phyloP scores from a whole-genome alignment of 1,284 basidiomycete genomes.

The Ceratobasidium sp. region DNA sequence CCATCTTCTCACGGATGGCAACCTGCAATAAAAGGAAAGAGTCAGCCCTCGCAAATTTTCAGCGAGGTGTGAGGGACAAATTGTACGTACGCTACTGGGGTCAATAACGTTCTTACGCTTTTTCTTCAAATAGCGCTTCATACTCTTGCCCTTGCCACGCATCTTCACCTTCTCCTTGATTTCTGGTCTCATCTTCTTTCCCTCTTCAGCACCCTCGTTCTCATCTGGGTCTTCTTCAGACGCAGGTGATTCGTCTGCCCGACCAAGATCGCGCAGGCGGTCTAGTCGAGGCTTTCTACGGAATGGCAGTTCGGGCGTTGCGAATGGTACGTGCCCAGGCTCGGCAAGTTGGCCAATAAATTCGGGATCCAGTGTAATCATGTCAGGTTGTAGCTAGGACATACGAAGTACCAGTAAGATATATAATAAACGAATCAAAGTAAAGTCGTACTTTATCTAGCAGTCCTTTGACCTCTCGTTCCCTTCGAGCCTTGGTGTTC shows the following conservation, averaged over 20 bases:
- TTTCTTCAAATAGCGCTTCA: conserved; percentile 86
- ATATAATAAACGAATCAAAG: not conserved
- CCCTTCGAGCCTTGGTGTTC: conserved; percentile 80
- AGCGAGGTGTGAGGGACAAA: not conserved
- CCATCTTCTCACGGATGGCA: conserved; percentile 73
- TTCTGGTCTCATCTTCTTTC: conserved; percentile 57
- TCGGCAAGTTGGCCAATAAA: conserved; percentile 79
- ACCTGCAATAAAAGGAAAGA: conserved; percentile 58
- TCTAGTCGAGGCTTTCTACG: conserved; percentile 78
- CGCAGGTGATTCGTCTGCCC: conserved; percentile 64
- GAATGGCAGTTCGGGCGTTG: conserved; percentile 69
- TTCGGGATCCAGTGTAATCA: conserved; percentile 91
- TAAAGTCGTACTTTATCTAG: conserved; percentile 80
- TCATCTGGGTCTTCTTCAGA: conserved; percentile 49
- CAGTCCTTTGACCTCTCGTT: conserved; percentile 90
- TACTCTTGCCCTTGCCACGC: conserved; percentile 84
- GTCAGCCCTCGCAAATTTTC: not conserved
- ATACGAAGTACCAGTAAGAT: conserved; percentile 1
- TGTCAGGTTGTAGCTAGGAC: conserved; percentile 88
- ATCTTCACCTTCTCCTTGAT: conserved; percentile 82
- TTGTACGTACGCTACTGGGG: conserved; percentile 73
- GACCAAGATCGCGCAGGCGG: conserved; percentile 73
- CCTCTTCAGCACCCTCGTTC: conserved; percentile 51
- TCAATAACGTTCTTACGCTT: conserved; percentile 94
- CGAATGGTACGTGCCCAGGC: conserved; percentile 67